These are phyloP conservation scores for Alisma plantagoaquatica DNA, from an alignment of 106 monocot species.

Conservation along the genomic window DNA sequence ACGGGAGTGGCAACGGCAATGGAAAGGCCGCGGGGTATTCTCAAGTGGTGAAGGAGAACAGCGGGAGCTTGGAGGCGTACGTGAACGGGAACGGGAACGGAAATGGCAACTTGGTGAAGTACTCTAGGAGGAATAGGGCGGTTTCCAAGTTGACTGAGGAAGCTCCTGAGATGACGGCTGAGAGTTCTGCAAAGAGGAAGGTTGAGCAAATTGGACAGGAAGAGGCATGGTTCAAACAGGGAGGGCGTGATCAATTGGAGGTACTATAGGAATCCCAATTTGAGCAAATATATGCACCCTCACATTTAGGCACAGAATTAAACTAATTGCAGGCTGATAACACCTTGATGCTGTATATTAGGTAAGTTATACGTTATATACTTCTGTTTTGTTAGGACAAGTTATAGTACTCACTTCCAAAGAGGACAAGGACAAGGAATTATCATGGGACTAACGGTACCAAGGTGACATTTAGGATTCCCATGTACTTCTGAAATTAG, in stretches of 20 bases:
- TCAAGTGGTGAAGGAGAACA: background rate
- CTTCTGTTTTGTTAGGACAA: background rate
- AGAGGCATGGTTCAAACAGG: slow-evolving; percentile 87
- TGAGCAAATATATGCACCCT: too few relatives aligned
- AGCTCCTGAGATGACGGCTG: background rate
- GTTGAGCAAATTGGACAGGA: slow-evolving; percentile 82
- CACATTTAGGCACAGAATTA: background rate
- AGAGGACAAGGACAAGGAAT: too few relatives aligned
- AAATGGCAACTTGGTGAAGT: slow-evolving; percentile 9
- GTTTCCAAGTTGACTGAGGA: background rate
- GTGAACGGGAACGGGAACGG: slow-evolving; percentile 28
- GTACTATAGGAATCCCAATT: slow-evolving; percentile 24
- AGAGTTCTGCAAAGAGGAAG: slow-evolving; percentile 25
- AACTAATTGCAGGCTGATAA: background rate
- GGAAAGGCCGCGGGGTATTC: background rate
- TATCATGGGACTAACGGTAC: too few relatives aligned
- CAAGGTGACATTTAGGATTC: too few relatives aligned
- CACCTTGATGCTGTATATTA: background rate
- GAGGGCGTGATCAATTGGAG: slow-evolving; percentile 25
- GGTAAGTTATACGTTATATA: background rate
- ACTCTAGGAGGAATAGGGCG: slow-evolving; percentile 17
- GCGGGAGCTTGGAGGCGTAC: slow-evolving; percentile 19
- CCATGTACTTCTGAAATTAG: too few relatives aligned
- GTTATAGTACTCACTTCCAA: background rate
- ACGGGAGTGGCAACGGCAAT: slow-evolving; percentile 31